phyloP scores from a whole-genome alignment of 1,284 basidiomycete genomes.

The Boletus smithii region DNA sequence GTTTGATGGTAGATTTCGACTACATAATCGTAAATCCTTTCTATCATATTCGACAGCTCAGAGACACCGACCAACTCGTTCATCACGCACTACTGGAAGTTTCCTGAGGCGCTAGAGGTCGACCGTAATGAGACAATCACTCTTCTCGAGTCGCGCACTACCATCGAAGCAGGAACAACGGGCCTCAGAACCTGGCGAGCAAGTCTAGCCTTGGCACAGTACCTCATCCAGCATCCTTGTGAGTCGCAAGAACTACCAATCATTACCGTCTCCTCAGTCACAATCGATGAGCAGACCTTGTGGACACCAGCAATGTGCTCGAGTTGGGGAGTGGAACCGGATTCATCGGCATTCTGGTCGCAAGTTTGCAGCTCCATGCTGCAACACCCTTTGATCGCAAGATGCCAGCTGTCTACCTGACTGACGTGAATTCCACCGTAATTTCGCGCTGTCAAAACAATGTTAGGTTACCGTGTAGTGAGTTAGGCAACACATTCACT shows the following conservation, averaged over 20 bases:
- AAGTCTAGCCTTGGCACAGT: conserved; percentile 62
- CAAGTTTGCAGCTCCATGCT: conserved; percentile 45
- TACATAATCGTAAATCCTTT: not conserved
- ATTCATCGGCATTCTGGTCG: conserved; percentile 64
- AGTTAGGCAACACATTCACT: conserved; percentile 21
- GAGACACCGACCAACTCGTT: conserved; percentile 50
- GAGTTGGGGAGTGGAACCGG: conserved; percentile 73
- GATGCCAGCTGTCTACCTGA: conserved; percentile 46
- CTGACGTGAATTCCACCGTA: conserved; percentile 64
- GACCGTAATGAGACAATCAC: conserved; percentile 45
- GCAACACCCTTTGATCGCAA: conserved; percentile 4
- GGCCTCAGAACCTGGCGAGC: conserved; percentile 76
- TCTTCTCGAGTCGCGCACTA: conserved; percentile 66
- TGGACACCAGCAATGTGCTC: conserved; percentile 48
- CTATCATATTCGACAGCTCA: conserved; percentile 17
- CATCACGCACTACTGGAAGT: conserved; percentile 61
- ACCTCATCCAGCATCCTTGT: conserved; percentile 57
- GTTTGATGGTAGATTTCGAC: conserved; percentile 25
- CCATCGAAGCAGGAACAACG: conserved; percentile 71
- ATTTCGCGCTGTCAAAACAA: conserved; percentile 60
- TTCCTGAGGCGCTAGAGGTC: conserved; percentile 4
- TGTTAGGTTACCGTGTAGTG: conserved; percentile 60
- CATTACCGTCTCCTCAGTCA: not conserved
- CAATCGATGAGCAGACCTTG: conserved; percentile 41
- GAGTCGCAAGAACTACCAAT: conserved; percentile 11